Base-by-base conservation (phyloP, 352 stramenopile genomes). In the Phytophthora chlamydospora region DNA sequence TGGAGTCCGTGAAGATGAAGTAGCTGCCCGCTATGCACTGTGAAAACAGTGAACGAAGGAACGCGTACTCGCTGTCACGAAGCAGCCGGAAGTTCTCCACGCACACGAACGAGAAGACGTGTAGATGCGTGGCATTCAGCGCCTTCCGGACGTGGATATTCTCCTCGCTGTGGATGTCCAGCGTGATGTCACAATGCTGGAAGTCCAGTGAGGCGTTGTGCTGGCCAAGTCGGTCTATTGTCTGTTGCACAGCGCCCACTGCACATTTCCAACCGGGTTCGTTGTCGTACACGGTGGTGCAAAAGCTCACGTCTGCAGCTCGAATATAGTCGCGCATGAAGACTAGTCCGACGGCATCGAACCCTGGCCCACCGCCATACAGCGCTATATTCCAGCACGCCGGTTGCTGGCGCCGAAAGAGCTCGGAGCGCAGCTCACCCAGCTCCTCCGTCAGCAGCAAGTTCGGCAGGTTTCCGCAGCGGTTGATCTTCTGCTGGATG, bases 41-140 rank as follows among this genome's bases (percentile, higher is more conserved):
- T 1, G 29, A 14, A 14, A 91, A 88, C 1, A 91, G 66, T 36
- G 76, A 81, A 11, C 73, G 77, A 0, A 91, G 53, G 35, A 91
- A 89, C 4, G 60, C 47, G 50, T 76, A 91, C 19, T 66, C 44
- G 43, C 62, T 81, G 45, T 77, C 57, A 17, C 68, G 62, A 3
- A 91, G 63, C 12, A 89, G 61, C 41, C 66, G 75, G 17, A 81
- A 88, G 49, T 89, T 91, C 46, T 91, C 82, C 29, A 88, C 82
- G 44, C 79, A 89, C 34, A 91, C 82, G 49, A 91, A 91, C 6
- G 79, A 82, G 34, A 91, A 91, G 19, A 89, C 59, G 24, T 89
- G 82, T 2, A 89, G 45, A 12, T 86, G 60, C 4, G 72, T 88
- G 14, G 42, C 24, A 2, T 35, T 17, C 6, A 80, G 33, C 13